phyloP scores from a whole-genome alignment of 2,329 filamentous ascomycete species.

The Colletotrichum horii region DNA sequence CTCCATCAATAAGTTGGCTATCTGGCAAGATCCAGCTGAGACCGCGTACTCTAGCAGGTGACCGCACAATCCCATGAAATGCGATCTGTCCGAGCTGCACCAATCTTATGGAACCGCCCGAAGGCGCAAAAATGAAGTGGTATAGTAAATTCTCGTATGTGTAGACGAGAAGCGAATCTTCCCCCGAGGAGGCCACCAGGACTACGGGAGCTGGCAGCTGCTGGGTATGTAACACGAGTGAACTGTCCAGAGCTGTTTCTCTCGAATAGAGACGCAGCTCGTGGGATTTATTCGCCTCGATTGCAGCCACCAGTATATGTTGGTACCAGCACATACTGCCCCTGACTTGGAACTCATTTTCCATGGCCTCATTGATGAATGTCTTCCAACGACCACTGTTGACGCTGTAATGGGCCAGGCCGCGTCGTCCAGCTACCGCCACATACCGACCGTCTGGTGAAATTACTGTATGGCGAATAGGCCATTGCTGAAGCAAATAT shows the following conservation, averaged over 20 bases:
- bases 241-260: constrained; percentile 77
- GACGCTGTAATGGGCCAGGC: constrained; percentile 94
- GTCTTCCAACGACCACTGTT: constrained; percentile 96
- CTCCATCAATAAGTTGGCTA: constrained; percentile 84
- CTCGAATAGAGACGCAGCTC: constrained; percentile 93
- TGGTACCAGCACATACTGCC: constrained; percentile 99
- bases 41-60: constrained; percentile 88
- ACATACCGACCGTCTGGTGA: constrained; percentile 94
- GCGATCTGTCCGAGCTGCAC: constrained; percentile 98
- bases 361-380: constrained; percentile 79
- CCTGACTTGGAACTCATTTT: constrained; percentile 90
- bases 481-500: constrained; percentile 93
- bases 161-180: constrained; percentile 94
- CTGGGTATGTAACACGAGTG: constrained; percentile 77
- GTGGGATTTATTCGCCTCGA: constrained; percentile 83
- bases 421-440: constrained; percentile 91
- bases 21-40: constrained; percentile 97
- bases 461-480: constrained; percentile 84
- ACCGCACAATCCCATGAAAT: constrained; percentile 94
- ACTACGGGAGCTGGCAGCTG: constrained; percentile 86
- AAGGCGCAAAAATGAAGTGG: constrained; percentile 86
- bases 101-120: constrained; percentile 73
- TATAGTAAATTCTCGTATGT: constrained; percentile 96
- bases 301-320: constrained; percentile 89
- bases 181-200: constrained; percentile 84